phyloP scores from a whole-genome alignment of 179 eudicot species.

The Camellia oleifera region DNA sequence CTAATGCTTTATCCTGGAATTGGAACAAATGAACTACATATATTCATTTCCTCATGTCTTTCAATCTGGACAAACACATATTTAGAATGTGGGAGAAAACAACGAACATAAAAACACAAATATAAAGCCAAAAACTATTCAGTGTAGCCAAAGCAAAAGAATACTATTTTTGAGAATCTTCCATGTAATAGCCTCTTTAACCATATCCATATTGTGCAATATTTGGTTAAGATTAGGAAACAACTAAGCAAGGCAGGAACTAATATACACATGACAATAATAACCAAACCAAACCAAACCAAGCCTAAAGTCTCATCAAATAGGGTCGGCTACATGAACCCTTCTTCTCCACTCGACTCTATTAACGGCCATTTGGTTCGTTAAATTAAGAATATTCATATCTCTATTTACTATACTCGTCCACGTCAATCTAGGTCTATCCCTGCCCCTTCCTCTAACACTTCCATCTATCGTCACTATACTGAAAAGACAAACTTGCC shows the following conservation, averaged over 20 bases:
- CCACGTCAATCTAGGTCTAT: too few species aligned
- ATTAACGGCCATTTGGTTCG: too few species aligned
- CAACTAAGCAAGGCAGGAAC: neutral
- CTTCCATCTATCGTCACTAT: too few species aligned
- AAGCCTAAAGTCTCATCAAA: too few species aligned
- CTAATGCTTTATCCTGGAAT: constrained; percentile 42
- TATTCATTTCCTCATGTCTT: neutral
- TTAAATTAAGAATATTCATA: too few species aligned
- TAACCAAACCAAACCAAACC: neutral
- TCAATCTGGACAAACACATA: constrained; percentile 1
- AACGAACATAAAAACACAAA: neutral
- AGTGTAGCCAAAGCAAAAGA: neutral
- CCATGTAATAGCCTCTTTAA: neutral
- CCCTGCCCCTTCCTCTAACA: too few species aligned
- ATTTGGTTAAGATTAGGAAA: neutral
- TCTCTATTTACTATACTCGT: too few species aligned
- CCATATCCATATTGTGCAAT: neutral
- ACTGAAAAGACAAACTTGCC: too few species aligned
- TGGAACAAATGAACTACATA: constrained; percentile 19
- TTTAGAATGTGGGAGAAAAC: neutral
- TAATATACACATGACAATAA: neutral
- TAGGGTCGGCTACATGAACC: too few species aligned
- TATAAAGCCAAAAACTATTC: constrained; percentile 8
- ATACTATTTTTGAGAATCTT: neutral
- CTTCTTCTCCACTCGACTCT: too few species aligned